Conservation (phyloP, 129 eudicot genomes). For the Kitagawia praeruptora region DNA sequence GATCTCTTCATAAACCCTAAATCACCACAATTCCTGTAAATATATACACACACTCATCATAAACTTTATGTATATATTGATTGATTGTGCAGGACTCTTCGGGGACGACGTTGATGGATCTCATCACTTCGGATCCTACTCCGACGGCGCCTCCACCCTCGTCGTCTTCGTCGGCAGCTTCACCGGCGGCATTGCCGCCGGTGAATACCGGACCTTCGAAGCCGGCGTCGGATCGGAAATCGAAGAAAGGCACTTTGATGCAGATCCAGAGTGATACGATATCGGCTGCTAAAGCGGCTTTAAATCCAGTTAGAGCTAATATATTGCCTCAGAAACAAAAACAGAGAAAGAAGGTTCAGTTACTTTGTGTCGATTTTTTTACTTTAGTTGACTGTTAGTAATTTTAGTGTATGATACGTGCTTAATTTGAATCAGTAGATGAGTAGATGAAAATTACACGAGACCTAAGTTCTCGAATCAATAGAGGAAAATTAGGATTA, state of each 20-base stretch:
- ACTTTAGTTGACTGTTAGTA: not conserved
- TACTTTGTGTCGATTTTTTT: not conserved
- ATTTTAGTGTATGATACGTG: not conserved
- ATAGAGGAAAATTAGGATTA: not conserved
- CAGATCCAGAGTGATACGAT: constrained; percentile 93
- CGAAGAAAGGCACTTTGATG: constrained; percentile 71
- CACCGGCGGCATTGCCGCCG: constrained; percentile 40
- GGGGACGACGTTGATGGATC: constrained; percentile 95
- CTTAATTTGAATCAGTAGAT: not conserved
- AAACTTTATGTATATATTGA: not conserved
- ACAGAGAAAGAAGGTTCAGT: constrained; percentile 25
- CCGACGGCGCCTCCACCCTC: constrained; percentile 32
- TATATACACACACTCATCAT: not conserved
- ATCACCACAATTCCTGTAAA: not conserved
- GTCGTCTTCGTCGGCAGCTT: constrained; percentile 30
- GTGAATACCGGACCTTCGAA: constrained; percentile 29
- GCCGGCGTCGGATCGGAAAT: constrained; percentile 50
- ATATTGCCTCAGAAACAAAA: constrained; percentile 31
- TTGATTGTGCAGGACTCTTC: constrained; percentile 60
- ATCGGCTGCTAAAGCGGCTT: constrained; percentile 34
- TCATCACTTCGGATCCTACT: constrained; percentile 75
- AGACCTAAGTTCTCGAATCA: not conserved
- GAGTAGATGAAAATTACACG: too few species aligned
- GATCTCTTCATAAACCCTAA: not conserved
- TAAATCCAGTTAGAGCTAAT: constrained; percentile 23